Evolutionary conservation across 1,284 basidiomycete genomes (phyloP), one percentile per base, ranked within the genome.

Genomic region (Pseudozyma sp.): DNA sequence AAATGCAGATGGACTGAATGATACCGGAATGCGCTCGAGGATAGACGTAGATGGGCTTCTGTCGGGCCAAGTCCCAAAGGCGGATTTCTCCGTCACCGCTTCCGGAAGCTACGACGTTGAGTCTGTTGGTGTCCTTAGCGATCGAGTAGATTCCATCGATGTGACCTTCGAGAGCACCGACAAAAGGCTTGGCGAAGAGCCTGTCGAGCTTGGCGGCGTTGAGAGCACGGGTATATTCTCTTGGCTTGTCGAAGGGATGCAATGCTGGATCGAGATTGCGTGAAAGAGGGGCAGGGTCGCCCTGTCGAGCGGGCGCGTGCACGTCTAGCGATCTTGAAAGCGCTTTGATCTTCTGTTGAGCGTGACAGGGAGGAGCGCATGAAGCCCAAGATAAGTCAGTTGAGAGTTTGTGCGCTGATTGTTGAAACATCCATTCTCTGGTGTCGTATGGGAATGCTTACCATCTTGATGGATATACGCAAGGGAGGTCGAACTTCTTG

Each of bases 131-230:
- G 81, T 93, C 93, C 81, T 89, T 90, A 19, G 89, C 90, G 66
- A 98, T 87, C 24, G 90, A 90, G 85, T 98, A 97, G 14, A 97
- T 91, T n/a, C 95, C 94, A 84, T 99, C 97, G 34, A 93, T 88
- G 85, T 98, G 96, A 0, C 96, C 97, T 65, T 97, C 95, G 47
- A 99, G 85, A 54, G 90, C 89, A 33, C 90, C 93, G 8, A 99
- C 88, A 78, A 99, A 99, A 0, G 97, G 97, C 84, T 97, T 98
- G 30, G 96, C 92, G 84, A 98, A 98, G 87, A 99, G 93, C 54
- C 94, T 88, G 64, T 98, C 95, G 87, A 99, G 92, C 87, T 99
- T 99, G 24, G 92, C 92, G 0, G 96, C 96, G 67, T 94, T 97
- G 50, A 99, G 85, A 2, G 97, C 97, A 63, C 97, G 90, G 19